Percentiles rank a stretch among this genome's conserved stretches.
phyloP scores from a whole-genome alignment of 2,329 filamentous ascomycete genomes.

The Lachnellula suecica region DNA sequence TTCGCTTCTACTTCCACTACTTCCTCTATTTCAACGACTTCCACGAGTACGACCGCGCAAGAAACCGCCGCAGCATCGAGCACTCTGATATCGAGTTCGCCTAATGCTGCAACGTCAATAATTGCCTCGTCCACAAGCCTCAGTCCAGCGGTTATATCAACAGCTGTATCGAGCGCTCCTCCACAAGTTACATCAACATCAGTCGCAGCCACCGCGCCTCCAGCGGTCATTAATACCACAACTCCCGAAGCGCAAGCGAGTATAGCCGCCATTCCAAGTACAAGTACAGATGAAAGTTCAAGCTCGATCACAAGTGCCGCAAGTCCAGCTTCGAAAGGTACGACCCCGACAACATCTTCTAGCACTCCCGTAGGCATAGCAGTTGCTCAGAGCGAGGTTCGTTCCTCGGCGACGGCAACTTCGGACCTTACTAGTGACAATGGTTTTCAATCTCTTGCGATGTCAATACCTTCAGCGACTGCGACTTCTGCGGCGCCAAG shows the following conservation, averaged over 20 bases:
- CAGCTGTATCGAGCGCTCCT: conserved; percentile 2
- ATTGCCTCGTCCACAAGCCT: background rate
- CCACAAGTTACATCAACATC: conserved; percentile 11
- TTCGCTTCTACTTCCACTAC: conserved; percentile 9
- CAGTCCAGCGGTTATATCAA: conserved; percentile 1
- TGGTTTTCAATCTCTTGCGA: conserved; percentile 11
- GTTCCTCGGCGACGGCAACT: conserved; percentile 13
- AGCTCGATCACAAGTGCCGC: conserved; percentile 8
- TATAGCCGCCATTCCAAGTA: background rate
- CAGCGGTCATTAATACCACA: conserved; percentile 16
- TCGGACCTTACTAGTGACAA: conserved; percentile 9
- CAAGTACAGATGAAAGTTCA: conserved; percentile 4
- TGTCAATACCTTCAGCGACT: conserved; percentile 16
- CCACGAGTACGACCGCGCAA: conserved; percentile 8
- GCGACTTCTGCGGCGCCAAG: conserved; percentile 12
- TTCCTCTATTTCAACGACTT: conserved; percentile 4
- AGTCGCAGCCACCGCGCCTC: conserved; percentile 14
- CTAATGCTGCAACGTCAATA: background rate
- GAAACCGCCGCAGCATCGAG: conserved; percentile 1
- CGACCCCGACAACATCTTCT: conserved; percentile 25
- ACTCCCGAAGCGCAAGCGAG: conserved; percentile 4
- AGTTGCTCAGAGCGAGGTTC: conserved; percentile 25
- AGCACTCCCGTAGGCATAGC: conserved; percentile 23
- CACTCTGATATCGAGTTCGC: background rate
- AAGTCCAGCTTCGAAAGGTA: conserved; percentile 24